Conservation (phyloP, 169 alveolate genomes). For the Perkinsus marinus region DNA sequence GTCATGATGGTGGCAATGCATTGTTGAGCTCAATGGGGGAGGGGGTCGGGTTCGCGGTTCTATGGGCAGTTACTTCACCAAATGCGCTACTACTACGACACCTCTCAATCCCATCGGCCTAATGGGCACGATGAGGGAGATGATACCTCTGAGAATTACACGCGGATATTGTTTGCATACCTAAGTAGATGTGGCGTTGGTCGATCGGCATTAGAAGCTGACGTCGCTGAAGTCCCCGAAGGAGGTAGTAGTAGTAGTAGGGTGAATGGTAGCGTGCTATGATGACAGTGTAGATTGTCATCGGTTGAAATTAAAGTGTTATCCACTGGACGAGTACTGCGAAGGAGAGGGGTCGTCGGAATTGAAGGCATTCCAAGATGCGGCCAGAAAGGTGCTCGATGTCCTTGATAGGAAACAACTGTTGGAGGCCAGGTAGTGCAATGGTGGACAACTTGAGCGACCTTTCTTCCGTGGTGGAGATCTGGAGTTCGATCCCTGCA, state of each 20-base stretch:
- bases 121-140: not conserved
- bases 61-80: too few relatives aligned
- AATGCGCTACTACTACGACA: too few relatives aligned
- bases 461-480: not conserved
- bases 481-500: not conserved
- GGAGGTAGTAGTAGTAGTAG: not conserved
- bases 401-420: not conserved
- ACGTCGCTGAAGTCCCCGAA: not conserved
- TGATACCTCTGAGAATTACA: not conserved
- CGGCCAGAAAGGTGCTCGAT: not conserved
- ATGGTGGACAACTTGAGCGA: not conserved
- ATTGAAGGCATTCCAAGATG: not conserved
- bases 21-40: too few relatives aligned
- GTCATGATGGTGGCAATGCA: too few relatives aligned
- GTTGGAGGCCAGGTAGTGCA: not conserved
- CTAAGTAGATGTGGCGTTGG: not conserved
- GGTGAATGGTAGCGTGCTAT: not conserved
- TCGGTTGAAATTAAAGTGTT: not conserved
- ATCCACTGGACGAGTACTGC: not conserved
- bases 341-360: not conserved
- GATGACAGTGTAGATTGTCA: not conserved
- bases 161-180: not conserved
- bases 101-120: not conserved
- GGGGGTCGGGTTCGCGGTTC: too few relatives aligned
- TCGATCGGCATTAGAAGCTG: not conserved